Base-by-base conservation (phyloP, 1,284 basidiomycete species). In the Amylostereum areolatum region DNA sequence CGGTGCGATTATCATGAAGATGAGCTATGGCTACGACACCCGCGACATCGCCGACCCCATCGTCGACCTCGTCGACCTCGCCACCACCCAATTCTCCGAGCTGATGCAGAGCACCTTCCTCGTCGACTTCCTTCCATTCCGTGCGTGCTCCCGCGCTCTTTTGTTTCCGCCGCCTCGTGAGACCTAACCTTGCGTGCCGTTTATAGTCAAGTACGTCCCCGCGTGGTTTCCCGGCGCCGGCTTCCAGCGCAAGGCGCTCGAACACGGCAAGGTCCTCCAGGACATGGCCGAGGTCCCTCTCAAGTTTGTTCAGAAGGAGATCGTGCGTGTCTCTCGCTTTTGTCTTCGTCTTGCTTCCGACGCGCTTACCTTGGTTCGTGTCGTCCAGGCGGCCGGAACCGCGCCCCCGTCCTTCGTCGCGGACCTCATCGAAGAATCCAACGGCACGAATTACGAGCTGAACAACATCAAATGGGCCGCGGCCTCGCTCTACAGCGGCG, bases 201-300 rank as follows among this genome's bases (percentile, higher is more conserved):
- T 8, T 46, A 34, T 18, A 31, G 34, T 35, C 27, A 47, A 47
- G 46, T 49, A 56, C 39, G 40, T 66, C 10, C 66, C 66, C 2
- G 44, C 52, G 0, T 67, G 65, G 65, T 49, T 64, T 34, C 63
- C 65, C 9, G 63, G 65, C 10, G 55, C 60, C 2, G 51, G 51
- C 2, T 64, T 62, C 54, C 59, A 61, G 45, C 49, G 41, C 31
- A 49, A 37, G n/a, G 59, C 56, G 3, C 37, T 18, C 10, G 50
- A 47, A 28, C 62, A 61, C 55, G 43, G 48, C 9, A 45, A 50
- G 32, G 55, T 46, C 7, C 51, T 65, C 3, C 27, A 53, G 6
- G 51, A 44, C 4, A 60, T 62, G 57, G 44, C 46, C 37, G 52
- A 64, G 32, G 50, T 49, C 6, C 50, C 53, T 9, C 48, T 50